Conservation (phyloP, 179 eudicot species). For the Carnegiea gigantea region DNA sequence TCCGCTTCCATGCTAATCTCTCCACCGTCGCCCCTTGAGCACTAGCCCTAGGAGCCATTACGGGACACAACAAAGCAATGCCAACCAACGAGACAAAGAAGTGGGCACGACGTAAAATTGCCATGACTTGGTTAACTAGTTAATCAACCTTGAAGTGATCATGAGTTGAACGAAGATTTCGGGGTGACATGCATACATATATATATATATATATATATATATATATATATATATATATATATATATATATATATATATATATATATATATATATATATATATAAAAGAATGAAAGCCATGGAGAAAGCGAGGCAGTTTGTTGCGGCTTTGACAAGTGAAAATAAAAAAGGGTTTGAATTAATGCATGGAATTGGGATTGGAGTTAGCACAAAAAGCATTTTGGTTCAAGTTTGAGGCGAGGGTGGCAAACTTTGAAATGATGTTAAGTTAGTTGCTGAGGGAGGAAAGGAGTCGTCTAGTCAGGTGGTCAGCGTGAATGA, state of each 20-base stretch:
- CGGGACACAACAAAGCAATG: background rate
- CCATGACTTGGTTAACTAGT: background rate
- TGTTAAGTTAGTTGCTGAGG: background rate
- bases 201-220: too few relatives aligned
- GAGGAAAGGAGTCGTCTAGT: background rate
- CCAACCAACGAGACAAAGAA: background rate
- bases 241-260: too few relatives aligned
- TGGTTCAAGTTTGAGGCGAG: constrained; percentile 22
- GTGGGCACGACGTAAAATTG: too few relatives aligned
- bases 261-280: too few relatives aligned
- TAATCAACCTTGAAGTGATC: background rate
- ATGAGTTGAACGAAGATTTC: background rate
- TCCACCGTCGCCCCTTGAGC: background rate
- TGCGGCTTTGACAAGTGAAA: background rate
- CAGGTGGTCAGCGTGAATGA: constrained; percentile 28
- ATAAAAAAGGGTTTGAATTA: background rate
- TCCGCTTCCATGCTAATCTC: constrained; percentile 9
- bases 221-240: too few relatives aligned
- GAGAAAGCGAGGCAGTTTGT: background rate
- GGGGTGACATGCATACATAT: too few relatives aligned
- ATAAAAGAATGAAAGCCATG: constrained; percentile 1
- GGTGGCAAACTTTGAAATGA: background rate
- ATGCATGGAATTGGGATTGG: background rate
- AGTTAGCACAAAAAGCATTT: constrained; percentile 31
- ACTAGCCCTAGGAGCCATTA: constrained; percentile 7